These are phyloP conservation scores for Pythium brassicae DNA, from an alignment of 352 stramenopile genomes.

Conservation along the genomic window DNA sequence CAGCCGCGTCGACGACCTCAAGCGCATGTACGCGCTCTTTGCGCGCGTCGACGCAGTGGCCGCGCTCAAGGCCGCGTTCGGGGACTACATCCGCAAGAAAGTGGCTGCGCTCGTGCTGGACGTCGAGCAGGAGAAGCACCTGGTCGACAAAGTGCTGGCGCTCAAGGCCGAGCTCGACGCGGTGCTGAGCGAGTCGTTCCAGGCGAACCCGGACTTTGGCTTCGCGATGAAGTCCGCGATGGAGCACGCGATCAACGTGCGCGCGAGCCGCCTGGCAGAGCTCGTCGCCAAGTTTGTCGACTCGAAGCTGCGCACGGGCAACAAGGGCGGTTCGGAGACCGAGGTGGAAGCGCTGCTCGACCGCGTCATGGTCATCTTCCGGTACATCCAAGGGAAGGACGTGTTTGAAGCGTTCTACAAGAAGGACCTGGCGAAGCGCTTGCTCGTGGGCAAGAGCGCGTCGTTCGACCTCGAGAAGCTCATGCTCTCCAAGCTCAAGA, in stretches of 20 bases:
- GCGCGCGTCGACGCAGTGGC: conserved; percentile 64
- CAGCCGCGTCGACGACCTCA: conserved; percentile 76
- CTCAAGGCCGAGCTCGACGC: conserved; percentile 83
- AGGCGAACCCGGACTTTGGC: conserved; percentile 67
- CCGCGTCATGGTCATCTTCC: conserved; percentile 94
- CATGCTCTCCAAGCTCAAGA: conserved; percentile 97
- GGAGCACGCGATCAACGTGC: conserved; percentile 88
- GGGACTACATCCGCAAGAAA: conserved; percentile 73
- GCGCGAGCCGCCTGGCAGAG: conserved; percentile 81
- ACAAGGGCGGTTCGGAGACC: conserved; percentile 80
- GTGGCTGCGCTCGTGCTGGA: conserved; percentile 74
- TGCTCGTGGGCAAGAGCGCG: conserved; percentile 89
- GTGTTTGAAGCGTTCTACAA: conserved; percentile 99
- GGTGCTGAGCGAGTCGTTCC: conserved; percentile 72
- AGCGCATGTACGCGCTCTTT: conserved; percentile 85
- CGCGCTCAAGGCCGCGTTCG: conserved; percentile 63
- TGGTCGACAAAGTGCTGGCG: conserved; percentile 88
- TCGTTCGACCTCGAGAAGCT: conserved; percentile 95
- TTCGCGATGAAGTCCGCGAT: conserved; percentile 85
- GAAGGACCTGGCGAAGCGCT: conserved; percentile 95
- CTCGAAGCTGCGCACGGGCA: conserved; percentile 79
- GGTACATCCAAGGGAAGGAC: conserved; percentile 96
- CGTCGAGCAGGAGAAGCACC: conserved; percentile 79
- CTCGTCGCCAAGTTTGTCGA: conserved; percentile 92
- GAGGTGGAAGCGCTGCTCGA: conserved; percentile 88